These are phyloP conservation scores for Oleoguttula mirabilis DNA, from an alignment of 495 filamentous ascomycete genomes.

Conservation along the genomic window DNA sequence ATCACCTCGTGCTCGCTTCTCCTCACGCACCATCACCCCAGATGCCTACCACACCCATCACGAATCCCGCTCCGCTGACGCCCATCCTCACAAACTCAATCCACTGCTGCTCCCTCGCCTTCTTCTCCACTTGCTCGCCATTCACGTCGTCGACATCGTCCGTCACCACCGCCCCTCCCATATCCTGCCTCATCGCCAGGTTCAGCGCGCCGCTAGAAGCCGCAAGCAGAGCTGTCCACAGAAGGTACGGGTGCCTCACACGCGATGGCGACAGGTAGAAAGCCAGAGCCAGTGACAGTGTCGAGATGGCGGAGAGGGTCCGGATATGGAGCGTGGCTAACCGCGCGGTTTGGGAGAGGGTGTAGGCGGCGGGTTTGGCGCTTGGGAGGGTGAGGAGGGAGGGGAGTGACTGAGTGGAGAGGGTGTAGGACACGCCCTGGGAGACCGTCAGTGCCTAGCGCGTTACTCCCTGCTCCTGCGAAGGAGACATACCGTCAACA, in stretches of 20 bases:
- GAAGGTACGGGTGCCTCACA: conserved; percentile 68
- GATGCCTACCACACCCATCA: conserved; percentile 68
- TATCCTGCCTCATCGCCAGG: conserved; percentile 37
- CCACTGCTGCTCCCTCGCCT: conserved; percentile 53
- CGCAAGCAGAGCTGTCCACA: conserved; percentile 58
- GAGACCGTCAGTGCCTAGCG: background rate
- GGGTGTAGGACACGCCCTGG: conserved; percentile 75
- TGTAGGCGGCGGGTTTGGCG: conserved; percentile 49
- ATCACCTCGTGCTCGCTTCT: too few species aligned
- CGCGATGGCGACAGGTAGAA: conserved; percentile 58
- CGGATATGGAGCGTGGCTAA: conserved; percentile 46
- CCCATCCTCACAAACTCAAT: conserved; percentile 48
- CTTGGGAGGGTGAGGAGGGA: conserved; percentile 65
- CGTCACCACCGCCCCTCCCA: conserved; percentile 22
- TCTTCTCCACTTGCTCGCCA: conserved; percentile 64
- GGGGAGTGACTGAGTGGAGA: conserved; percentile 59
- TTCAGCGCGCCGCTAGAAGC: conserved; percentile 45
- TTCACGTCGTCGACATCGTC: conserved; percentile 41
- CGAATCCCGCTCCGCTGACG: conserved; percentile 53
- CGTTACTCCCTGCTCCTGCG: background rate
- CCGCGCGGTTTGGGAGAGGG: conserved; percentile 50
- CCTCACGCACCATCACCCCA: conserved; percentile 64
- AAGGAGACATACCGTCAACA: conserved; percentile 57
- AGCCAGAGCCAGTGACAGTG: conserved; percentile 55
- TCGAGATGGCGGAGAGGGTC: conserved; percentile 48